Evolutionary conservation across 192 early-diverging fungal genomes (phyloP).

Genomic region (Helicostylum pulchrum): DNA sequence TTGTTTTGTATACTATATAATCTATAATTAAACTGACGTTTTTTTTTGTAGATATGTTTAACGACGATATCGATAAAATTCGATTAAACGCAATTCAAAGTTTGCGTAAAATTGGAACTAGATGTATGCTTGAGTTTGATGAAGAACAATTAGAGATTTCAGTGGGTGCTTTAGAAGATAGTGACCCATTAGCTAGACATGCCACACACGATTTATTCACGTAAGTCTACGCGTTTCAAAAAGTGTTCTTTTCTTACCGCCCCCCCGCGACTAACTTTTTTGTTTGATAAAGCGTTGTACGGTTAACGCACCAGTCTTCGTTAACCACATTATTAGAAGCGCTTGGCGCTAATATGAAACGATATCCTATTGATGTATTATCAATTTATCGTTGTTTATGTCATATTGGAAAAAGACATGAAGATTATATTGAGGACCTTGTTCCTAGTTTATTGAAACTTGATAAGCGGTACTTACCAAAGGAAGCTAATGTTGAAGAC

Average conservation of each 20-base stretch:
- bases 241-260: background rate
- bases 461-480: constrained; percentile 63
- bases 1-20: too few relatives aligned
- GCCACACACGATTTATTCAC: constrained; percentile 73
- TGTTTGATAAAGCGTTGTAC: constrained; percentile 41
- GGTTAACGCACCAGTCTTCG: constrained; percentile 39
- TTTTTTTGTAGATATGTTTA: constrained; percentile 81
- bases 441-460: constrained; percentile 60
- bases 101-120: constrained; percentile 66
- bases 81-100: constrained; percentile 77
- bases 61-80: constrained; percentile 88
- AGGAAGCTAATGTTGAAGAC: constrained; percentile 70
- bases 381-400: constrained; percentile 66
- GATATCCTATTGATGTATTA: constrained; percentile 67
- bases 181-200: constrained; percentile 58
- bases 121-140: constrained; percentile 53
- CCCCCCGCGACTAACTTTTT: background rate
- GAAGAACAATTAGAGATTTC: constrained; percentile 74
- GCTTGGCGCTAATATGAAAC: constrained; percentile 59
- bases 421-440: constrained; percentile 43
- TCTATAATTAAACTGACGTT: background rate
- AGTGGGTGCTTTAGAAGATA: constrained; percentile 76
- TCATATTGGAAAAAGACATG: constrained; percentile 63
- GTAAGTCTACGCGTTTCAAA: constrained; percentile 33
- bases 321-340: constrained; percentile 51